Evolutionary conservation across 2,329 filamentous ascomycete species (phyloP).

Genomic region (Trichophyton benhamiae): DNA sequence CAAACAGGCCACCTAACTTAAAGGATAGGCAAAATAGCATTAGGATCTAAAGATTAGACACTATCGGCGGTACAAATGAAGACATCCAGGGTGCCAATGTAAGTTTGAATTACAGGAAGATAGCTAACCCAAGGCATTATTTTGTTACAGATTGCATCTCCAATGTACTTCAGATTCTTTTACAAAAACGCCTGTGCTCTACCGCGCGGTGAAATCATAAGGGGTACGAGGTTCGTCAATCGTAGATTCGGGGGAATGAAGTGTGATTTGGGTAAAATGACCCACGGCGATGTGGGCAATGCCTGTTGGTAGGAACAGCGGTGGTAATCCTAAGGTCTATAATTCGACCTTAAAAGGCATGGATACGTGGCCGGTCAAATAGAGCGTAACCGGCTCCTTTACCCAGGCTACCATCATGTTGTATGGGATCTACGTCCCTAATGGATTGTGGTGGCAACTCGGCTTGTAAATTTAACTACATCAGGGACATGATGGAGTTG

Average conservation of each 20-base stretch:
- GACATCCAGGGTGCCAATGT: not conserved
- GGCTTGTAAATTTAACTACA: constrained; percentile 11
- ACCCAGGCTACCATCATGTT: not conserved
- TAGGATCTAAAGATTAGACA: no score
- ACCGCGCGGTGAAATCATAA: not conserved
- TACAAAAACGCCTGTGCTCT: not conserved
- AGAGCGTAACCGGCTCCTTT: not conserved
- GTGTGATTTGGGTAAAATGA: not conserved
- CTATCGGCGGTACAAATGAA: not conserved
- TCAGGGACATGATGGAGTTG: constrained; percentile 27
- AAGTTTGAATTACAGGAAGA: not conserved
- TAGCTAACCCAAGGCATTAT: not conserved
- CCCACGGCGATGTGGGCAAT: not conserved
- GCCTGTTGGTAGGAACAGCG: not conserved
- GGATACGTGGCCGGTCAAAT: not conserved
- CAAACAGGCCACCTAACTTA: no score
- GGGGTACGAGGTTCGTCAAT: not conserved
- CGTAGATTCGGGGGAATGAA: not conserved
- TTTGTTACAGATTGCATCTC: not conserved
- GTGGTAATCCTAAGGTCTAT: not conserved
- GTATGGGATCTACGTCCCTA: not conserved
- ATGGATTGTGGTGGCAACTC: not conserved
- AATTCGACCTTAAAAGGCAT: not conserved
- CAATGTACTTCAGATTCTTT: not conserved
- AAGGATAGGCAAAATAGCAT: no score